Evolutionary conservation across 140 eudicot genomes (phyloP), one percentile per base, ranked within the genome.

Genomic region (Stevia rebaudiana): DNA sequence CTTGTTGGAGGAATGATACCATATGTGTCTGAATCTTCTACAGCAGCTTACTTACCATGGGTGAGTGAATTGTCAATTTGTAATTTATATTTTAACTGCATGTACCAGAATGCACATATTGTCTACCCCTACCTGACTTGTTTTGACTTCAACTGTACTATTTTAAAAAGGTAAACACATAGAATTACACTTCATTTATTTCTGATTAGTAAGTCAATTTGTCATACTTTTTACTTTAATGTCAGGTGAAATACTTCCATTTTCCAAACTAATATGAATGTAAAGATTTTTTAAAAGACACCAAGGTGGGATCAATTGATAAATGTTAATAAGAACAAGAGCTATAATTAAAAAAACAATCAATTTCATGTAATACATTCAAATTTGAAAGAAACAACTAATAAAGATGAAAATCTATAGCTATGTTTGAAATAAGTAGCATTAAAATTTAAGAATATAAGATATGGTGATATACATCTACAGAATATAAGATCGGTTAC

Each of bases 31-130:
- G 96, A 63, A 64, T 88, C 94, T 64, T 88, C 82, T 53, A 94
- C 96, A 5, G 99, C 99, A n/a, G 99, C 97, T 57, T 92, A 92
- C 76, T 82, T 92, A 67, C 99, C 99, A 71, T 92, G 97, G 99
- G 99, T 92, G 56, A 83, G 97, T 83, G 97, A 80, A 50, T n/a
- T 57, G 54, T 66, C 22, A n/a, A 11, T 65, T 48, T 55, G 11
- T 40, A 41, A 46, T 40, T 64, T 39, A n/a, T n/a, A n/a, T n/a
- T n/a, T n/a, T n/a, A n/a, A n/a, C n/a, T n/a, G n/a, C n/a, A n/a
- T n/a, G n/a, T n/a, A n/a, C n/a, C n/a, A n/a, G n/a, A n/a, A n/a
- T n/a, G n/a, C n/a, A n/a, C n/a, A n/a, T n/a, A n/a, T n/a, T n/a
- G n/a, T n/a, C n/a, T n/a, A n/a, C n/a, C n/a, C n/a, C n/a, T n/a